Percentiles rank a stretch among this genome's conserved stretches.
These are phyloP conservation scores for Claviceps fusiformis DNA, from an alignment of 2,329 filamentous ascomycete species.

Conservation along the genomic window DNA sequence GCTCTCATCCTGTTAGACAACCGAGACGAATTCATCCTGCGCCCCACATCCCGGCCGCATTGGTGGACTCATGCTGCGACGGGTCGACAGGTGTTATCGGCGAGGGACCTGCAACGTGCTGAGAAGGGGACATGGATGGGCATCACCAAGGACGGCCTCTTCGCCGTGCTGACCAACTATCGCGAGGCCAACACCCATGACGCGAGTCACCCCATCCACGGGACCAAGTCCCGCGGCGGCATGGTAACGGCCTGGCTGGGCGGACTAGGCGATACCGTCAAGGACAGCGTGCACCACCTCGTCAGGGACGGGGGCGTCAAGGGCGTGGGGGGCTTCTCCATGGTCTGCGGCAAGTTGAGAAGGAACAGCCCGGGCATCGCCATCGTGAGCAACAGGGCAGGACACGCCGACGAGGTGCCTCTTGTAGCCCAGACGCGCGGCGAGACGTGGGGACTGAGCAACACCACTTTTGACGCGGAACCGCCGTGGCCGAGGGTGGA, in stretches of 20 bases:
- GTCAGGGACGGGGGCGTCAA: constrained; percentile 39
- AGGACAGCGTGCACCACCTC: constrained; percentile 37
- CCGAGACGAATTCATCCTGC: constrained; percentile 58
- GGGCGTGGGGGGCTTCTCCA: constrained; percentile 52
- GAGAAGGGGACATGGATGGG: constrained; percentile 56
- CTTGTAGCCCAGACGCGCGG: constrained; percentile 39
- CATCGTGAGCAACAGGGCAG: background rate
- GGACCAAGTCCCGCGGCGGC: constrained; percentile 43
- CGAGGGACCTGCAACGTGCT: constrained; percentile 46
- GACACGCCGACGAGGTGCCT: constrained; percentile 38
- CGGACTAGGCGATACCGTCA: constrained; percentile 29
- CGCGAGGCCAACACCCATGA: constrained; percentile 40
- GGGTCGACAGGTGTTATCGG: constrained; percentile 37
- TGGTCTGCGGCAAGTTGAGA: constrained; percentile 49
- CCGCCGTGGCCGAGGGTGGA: constrained; percentile 48
- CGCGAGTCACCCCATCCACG: constrained; percentile 37
- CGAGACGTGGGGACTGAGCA: constrained; percentile 47
- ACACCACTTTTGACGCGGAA: constrained; percentile 41
- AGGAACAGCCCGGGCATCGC: constrained; percentile 23
- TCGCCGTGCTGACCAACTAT: constrained; percentile 55
- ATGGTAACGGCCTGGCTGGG: constrained; percentile 52
- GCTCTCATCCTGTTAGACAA: constrained; percentile 65
- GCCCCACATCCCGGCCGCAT: constrained; percentile 48
- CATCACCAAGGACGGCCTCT: constrained; percentile 42
- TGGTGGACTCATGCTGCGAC: constrained; percentile 43